Evolutionary conservation across 352 stramenopile genomes (phyloP).

Genomic region (Phytophthora citricola): DNA sequence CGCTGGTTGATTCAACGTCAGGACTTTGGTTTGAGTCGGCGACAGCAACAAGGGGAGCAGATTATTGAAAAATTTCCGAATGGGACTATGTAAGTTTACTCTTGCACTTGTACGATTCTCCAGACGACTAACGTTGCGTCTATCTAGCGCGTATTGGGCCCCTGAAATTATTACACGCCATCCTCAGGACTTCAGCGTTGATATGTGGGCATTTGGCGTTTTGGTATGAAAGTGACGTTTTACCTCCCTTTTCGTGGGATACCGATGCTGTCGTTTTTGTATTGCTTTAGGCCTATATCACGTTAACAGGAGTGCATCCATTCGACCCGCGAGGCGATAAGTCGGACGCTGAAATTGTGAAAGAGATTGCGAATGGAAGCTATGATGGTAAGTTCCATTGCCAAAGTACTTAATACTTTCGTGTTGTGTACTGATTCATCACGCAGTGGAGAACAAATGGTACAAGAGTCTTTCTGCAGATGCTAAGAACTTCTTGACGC

Average conservation of each 20-base stretch:
- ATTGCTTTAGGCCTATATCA: slow-evolving; percentile 64
- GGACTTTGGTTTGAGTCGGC: slow-evolving; percentile 78
- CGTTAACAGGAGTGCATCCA: slow-evolving; percentile 75
- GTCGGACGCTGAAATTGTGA: slow-evolving; percentile 77
- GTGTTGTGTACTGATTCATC: neutral
- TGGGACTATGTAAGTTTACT: slow-evolving; percentile 65
- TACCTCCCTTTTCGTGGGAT: neutral
- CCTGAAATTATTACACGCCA: slow-evolving; percentile 77
- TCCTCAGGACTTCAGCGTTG: slow-evolving; percentile 74
- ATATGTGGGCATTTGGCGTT: slow-evolving; percentile 86
- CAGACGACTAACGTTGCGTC: neutral
- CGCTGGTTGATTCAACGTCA: slow-evolving; percentile 14
- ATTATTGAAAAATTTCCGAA: slow-evolving; percentile 61
- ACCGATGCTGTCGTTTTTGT: neutral
- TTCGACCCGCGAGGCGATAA: slow-evolving; percentile 78
- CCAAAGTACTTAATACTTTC: neutral
- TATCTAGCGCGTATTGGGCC: slow-evolving; percentile 73
- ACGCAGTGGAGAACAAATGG: slow-evolving; percentile 70
- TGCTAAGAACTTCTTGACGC: slow-evolving; percentile 68
- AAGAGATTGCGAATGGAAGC: slow-evolving; percentile 53
- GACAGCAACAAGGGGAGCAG: slow-evolving; percentile 47
- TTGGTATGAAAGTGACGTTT: slow-evolving; percentile 42
- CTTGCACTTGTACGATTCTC: neutral
- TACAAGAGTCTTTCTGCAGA: slow-evolving; percentile 63
- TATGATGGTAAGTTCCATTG: slow-evolving; percentile 61